Conservation (phyloP, 805 yeast genomes). For the Kazachstania kunashirensis region DNA sequence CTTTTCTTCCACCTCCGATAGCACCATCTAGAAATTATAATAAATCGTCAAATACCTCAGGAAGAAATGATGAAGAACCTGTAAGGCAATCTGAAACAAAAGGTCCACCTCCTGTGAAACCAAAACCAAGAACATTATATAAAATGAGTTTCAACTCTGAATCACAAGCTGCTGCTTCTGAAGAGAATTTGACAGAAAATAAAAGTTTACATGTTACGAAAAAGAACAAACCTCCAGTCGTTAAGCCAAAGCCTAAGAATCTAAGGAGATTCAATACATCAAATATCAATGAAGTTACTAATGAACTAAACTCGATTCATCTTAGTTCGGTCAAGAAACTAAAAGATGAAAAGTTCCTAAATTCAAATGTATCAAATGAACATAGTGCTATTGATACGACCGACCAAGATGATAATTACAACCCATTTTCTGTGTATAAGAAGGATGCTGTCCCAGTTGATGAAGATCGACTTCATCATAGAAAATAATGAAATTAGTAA, state of each 20-base stretch:
- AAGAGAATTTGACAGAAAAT: not conserved
- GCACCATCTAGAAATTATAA: no score
- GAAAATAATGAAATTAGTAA: not conserved
- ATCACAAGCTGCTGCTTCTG: not conserved
- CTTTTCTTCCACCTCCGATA: conserved; percentile 25
- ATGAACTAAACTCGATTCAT: conserved; percentile 2
- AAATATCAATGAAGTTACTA: conserved; percentile 2
- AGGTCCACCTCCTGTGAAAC: conserved; percentile 3
- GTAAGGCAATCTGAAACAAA: not conserved
- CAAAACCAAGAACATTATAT: conserved; percentile 3
- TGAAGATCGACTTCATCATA: conserved; percentile 28
- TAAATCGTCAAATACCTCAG: no score
- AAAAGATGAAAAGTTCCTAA: no score
- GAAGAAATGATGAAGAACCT: not conserved
- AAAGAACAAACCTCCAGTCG: conserved; percentile 19
- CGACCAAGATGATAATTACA: conserved; percentile 20
- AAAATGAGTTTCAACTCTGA: not conserved
- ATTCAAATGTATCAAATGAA: no score
- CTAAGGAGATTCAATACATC: not conserved
- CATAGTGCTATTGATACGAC: no score
- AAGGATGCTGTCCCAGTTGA: conserved; percentile 33
- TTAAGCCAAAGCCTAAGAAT: conserved; percentile 24
- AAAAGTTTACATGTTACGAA: no score
- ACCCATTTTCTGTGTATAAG: conserved; percentile 32
- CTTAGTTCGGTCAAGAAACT: no score